phyloP scores from a whole-genome alignment of 495 filamentous ascomycete genomes.

The Aspergillus diversus region DNA sequence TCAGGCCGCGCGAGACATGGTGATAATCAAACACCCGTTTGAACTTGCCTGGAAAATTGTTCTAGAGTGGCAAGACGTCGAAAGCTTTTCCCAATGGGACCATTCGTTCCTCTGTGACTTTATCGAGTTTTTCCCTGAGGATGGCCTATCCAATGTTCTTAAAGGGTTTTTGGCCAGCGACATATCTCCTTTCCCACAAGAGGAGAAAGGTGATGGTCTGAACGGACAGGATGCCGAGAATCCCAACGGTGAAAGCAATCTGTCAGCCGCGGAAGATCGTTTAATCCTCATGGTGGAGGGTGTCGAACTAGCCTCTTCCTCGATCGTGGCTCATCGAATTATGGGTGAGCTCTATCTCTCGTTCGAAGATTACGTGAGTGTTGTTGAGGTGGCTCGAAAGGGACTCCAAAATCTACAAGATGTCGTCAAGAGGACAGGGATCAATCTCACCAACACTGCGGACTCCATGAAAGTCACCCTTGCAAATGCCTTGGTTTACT shows the following conservation, averaged over 20 bases:
- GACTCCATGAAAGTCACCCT: slow-evolving; percentile 77
- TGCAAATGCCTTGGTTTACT: slow-evolving; percentile 80
- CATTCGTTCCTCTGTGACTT: slow-evolving; percentile 74
- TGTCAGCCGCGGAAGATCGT: slow-evolving; percentile 69
- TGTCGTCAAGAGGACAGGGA: slow-evolving; percentile 65
- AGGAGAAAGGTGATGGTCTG: slow-evolving; percentile 28
- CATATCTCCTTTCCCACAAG: slow-evolving; percentile 75
- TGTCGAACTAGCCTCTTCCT: slow-evolving; percentile 67
- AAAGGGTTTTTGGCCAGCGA: slow-evolving; percentile 80
- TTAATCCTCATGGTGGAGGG: slow-evolving; percentile 84
- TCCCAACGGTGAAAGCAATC: slow-evolving; percentile 40
- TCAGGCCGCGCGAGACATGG: slow-evolving; percentile 83
- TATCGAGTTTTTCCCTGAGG: slow-evolving; percentile 80
- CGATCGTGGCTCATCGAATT: slow-evolving; percentile 79
- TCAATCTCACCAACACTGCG: slow-evolving; percentile 64
- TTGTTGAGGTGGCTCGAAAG: slow-evolving; percentile 75
- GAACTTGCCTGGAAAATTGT: slow-evolving; percentile 87
- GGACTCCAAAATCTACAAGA: slow-evolving; percentile 62
- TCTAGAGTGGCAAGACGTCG: slow-evolving; percentile 85
- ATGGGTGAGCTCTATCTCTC: slow-evolving; percentile 83
- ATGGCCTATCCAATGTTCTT: slow-evolving; percentile 77
- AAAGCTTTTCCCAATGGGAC: slow-evolving; percentile 73
- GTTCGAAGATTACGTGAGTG: slow-evolving; percentile 84
- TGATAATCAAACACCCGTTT: slow-evolving; percentile 93
- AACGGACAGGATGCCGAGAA: slow-evolving; percentile 32